These are phyloP conservation scores for Rutstroemia sp. DNA, from an alignment of 2,329 filamentous ascomycete species.

Conservation along the genomic window DNA sequence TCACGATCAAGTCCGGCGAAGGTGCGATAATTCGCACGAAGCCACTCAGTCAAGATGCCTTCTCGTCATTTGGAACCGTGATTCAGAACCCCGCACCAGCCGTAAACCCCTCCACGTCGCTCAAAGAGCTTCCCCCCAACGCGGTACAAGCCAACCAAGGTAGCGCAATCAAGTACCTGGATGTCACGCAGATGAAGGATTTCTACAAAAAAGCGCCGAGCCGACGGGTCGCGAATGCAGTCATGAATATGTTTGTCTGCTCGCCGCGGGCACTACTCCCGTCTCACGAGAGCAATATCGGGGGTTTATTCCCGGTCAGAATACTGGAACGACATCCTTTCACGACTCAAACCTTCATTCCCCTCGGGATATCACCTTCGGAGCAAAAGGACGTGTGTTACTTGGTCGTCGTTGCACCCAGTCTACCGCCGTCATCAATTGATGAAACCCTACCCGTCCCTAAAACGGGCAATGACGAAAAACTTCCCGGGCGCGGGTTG, in stretches of 20 bases:
- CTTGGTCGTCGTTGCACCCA: constrained; percentile 84
- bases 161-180: constrained; percentile 76
- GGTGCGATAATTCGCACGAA: constrained; percentile 43
- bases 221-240: constrained; percentile 46
- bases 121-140: constrained; percentile 32
- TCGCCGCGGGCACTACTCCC: constrained; percentile 51
- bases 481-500: constrained; percentile 32
- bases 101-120: constrained; percentile 40
- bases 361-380: constrained; percentile 51
- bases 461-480: constrained; percentile 1
- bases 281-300: constrained; percentile 15
- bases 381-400: constrained; percentile 46
- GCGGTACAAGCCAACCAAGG: constrained; percentile 72
- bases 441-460: constrained; percentile 35
- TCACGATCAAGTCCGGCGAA: constrained; percentile 10
- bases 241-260: constrained; percentile 88
- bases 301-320: constrained; percentile 51
- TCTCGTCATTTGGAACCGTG: constrained; percentile 76
- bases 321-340: constrained; percentile 89
- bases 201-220: constrained; percentile 62
- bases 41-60: constrained; percentile 61
- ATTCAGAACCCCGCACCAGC: constrained; percentile 63
- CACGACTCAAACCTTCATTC: constrained; percentile 89
- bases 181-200: constrained; percentile 67
- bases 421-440: constrained; percentile 41